phyloP scores from a whole-genome alignment of 1,139 yeast species.

The Pichia sp. region DNA sequence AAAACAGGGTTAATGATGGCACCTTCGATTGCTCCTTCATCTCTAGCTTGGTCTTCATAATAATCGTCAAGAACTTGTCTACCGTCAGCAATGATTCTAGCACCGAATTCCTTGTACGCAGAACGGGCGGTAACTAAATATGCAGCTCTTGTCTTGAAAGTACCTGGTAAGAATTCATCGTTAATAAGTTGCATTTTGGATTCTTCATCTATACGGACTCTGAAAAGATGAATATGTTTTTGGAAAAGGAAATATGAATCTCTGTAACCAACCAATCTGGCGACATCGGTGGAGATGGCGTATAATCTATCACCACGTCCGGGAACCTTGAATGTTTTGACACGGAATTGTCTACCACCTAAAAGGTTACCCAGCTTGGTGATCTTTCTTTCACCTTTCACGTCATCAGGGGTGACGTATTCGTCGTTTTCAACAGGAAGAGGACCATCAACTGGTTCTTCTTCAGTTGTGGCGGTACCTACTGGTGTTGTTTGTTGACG shows the following conservation, averaged over 20 bases:
- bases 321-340: constrained; percentile 75
- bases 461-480: constrained; percentile 12
- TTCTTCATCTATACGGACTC: constrained; percentile 70
- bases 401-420: constrained; percentile 75
- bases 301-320: constrained; percentile 73
- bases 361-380: constrained; percentile 62
- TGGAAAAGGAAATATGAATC: constrained; percentile 91
- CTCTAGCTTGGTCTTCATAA: constrained; percentile 73
- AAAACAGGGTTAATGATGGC: constrained; percentile 34
- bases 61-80: constrained; percentile 84
- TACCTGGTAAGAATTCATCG: constrained; percentile 80
- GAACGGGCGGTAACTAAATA: constrained; percentile 91
- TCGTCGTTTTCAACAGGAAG: constrained; percentile 55
- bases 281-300: constrained; percentile 96
- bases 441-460: constrained; percentile 8
- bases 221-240: constrained; percentile 70
- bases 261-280: constrained; percentile 90
- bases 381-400: constrained; percentile 76
- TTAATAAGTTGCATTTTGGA: constrained; percentile 84
- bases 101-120: constrained; percentile 90
- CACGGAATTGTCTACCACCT: constrained; percentile 79
- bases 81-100: constrained; percentile 78
- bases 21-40: constrained; percentile 74
- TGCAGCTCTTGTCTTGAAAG: constrained; percentile 88
- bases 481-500: constrained; percentile 7